Evolutionary conservation across 768 basidiomycete species (phyloP).

Genomic region (Lactifluus subvellereus): DNA sequence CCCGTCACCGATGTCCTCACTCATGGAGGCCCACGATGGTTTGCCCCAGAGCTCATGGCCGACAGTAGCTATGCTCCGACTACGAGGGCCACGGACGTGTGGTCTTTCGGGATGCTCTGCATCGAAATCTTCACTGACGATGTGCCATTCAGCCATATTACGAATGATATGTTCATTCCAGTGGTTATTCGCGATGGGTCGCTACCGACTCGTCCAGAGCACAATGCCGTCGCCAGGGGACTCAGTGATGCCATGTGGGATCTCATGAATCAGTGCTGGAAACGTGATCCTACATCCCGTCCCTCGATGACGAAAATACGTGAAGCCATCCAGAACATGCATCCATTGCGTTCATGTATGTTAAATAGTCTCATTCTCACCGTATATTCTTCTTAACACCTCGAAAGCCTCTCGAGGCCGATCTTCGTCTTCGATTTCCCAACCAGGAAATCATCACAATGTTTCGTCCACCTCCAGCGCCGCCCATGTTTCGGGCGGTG

Average conservation of each 20-base stretch:
- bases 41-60: constrained; percentile 20
- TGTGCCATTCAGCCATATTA: constrained; percentile 34
- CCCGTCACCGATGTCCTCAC: background rate
- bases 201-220: constrained; percentile 37
- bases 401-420: constrained; percentile 1
- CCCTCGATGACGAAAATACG: constrained; percentile 38
- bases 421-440: background rate
- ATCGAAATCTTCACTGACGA: constrained; percentile 43
- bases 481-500: background rate
- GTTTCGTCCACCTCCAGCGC: background rate
- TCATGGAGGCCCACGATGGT: constrained; percentile 14
- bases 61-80: constrained; percentile 1
- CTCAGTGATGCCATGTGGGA: constrained; percentile 40
- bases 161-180: constrained; percentile 34
- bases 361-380: background rate
- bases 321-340: constrained; percentile 17
- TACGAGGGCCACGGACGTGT: constrained; percentile 39
- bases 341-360: constrained; percentile 13
- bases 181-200: constrained; percentile 34
- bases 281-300: constrained; percentile 34
- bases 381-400: background rate
- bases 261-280: constrained; percentile 42
- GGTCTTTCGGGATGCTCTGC: constrained; percentile 46
- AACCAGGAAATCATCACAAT: background rate
- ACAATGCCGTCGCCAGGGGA: constrained; percentile 27